These are phyloP conservation scores for Pneumocystis wakefieldiae DNA, from an alignment of 1,139 yeast genomes.

Conservation along the genomic window DNA sequence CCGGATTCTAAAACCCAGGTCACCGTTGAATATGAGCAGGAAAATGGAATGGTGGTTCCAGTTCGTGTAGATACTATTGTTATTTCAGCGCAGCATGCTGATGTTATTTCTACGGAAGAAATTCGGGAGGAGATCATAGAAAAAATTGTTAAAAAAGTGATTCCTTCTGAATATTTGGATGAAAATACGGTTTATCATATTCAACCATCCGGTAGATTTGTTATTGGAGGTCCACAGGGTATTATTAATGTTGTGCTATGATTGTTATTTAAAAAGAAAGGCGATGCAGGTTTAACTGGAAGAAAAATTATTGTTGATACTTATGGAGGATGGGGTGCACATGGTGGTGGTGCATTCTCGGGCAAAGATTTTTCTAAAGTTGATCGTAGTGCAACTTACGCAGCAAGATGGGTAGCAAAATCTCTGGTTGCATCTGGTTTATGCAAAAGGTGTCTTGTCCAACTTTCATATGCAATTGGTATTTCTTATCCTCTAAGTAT, in stretches of 20 bases:
- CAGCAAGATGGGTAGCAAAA: constrained; percentile 99
- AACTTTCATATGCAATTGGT: constrained; percentile 98
- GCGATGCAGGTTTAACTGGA: constrained; percentile 99
- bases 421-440: constrained; percentile 87
- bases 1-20: constrained; percentile 99
- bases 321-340: constrained; percentile 99
- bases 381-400: constrained; percentile 99
- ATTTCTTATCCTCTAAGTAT: constrained; percentile 98
- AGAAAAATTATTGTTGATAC: constrained; percentile 99
- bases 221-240: constrained; percentile 95
- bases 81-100: constrained; percentile 95
- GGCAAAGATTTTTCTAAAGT: constrained; percentile 99
- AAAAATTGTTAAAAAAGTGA: constrained; percentile 79
- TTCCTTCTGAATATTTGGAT: constrained; percentile 79
- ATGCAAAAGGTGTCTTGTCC: constrained; percentile 94
- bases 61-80: constrained; percentile 94
- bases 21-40: constrained; percentile 88
- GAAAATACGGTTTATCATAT: constrained; percentile 93
- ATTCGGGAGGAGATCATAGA: constrained; percentile 61
- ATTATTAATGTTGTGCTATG: background rate
- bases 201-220: constrained; percentile 99
- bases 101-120: constrained; percentile 83
- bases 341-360: constrained; percentile 99
- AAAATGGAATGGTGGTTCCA: constrained; percentile 90
- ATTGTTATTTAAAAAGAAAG: constrained; percentile 22